Conservation (phyloP, 2,329 filamentous ascomycete species). For the Exophiala xenobiotica region DNA sequence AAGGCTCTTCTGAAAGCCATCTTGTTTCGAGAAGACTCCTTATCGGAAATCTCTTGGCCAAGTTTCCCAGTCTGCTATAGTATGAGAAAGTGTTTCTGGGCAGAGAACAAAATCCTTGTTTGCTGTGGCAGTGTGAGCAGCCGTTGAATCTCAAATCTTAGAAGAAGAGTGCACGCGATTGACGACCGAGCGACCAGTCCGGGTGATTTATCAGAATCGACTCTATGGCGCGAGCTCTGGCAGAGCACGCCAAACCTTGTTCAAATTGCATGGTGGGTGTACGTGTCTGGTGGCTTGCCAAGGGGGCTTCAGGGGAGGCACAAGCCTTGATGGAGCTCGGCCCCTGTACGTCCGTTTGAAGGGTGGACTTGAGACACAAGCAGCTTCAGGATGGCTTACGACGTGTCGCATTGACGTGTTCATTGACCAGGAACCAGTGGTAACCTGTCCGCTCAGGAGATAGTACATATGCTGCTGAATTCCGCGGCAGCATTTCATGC, state of each 20-base stretch:
- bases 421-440: too few relatives aligned
- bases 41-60: not conserved
- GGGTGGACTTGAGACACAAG: not conserved
- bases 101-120: not conserved
- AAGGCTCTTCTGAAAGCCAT: slow-evolving; percentile 21
- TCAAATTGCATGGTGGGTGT: slow-evolving; percentile 16
- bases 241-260: slow-evolving; percentile 12
- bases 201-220: not conserved
- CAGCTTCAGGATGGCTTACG: not conserved
- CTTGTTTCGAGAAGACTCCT: slow-evolving; percentile 3
- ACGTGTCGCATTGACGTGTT: not conserved
- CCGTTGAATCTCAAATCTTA: not conserved
- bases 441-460: not conserved
- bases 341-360: slow-evolving; percentile 2
- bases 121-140: not conserved
- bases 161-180: not conserved
- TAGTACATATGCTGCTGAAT: not conserved
- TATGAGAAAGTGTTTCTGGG: slow-evolving; percentile 2
- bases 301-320: slow-evolving; percentile 9
- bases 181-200: not conserved
- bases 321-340: not conserved
- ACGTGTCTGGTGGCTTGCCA: slow-evolving; percentile 24
- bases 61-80: not conserved
- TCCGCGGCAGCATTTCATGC: too few relatives aligned
- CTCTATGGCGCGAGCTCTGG: not conserved